Evolutionary conservation across 2,329 filamentous ascomycete genomes (phyloP).

Genomic region (Colletotrichum siamense): DNA sequence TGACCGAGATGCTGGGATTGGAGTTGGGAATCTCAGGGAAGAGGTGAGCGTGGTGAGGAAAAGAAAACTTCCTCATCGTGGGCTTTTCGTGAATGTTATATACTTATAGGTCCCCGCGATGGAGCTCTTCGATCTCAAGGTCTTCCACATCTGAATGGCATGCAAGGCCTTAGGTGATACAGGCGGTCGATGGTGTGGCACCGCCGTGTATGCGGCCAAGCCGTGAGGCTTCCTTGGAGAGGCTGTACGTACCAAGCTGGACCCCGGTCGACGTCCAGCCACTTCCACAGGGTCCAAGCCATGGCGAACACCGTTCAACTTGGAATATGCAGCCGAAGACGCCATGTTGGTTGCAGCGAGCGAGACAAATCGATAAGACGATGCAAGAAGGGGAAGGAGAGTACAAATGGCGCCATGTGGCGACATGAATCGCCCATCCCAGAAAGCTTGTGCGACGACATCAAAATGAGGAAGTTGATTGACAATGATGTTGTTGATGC

Average conservation of each 20-base stretch:
- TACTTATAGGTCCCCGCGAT: background rate
- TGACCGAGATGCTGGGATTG: background rate
- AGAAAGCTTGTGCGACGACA: background rate
- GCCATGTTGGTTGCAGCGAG: background rate
- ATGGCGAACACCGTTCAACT: background rate
- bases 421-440: background rate
- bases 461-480: slow-evolving; percentile 14
- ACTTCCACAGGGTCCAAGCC: background rate
- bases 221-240: background rate
- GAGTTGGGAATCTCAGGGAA: background rate
- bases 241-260: background rate
- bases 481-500: background rate
- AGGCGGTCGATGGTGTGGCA: background rate
- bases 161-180: background rate
- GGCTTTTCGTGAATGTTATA: background rate
- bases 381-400: slow-evolving; percentile 21
- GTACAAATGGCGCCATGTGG: slow-evolving; percentile 13
- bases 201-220: background rate
- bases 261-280: background rate
- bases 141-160: background rate
- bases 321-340: background rate
- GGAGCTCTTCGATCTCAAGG: background rate
- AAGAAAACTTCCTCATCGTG: background rate
- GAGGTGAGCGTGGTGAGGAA: background rate
- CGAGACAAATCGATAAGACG: slow-evolving; percentile 3